phyloP scores from a whole-genome alignment of 768 basidiomycete species.

The Nidularia pulvinata region DNA sequence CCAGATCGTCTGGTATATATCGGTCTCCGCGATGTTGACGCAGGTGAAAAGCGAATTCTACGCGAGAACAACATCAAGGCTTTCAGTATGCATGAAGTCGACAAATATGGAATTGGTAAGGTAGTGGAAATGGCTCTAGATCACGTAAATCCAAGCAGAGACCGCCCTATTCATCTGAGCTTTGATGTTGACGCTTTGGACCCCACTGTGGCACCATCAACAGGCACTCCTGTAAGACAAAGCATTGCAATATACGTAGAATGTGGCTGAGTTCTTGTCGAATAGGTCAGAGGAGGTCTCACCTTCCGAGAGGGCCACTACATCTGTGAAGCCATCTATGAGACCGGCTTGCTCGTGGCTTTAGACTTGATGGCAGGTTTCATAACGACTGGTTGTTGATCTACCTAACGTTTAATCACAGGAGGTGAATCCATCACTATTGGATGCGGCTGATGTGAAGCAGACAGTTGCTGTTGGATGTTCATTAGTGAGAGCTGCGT shows the following conservation, averaged over 20 bases:
- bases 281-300: slow-evolving; percentile 87
- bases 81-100: slow-evolving; percentile 92
- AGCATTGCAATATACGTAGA: neutral
- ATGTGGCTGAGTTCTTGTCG: neutral
- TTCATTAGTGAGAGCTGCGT: slow-evolving; percentile 78
- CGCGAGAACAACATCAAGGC: slow-evolving; percentile 80
- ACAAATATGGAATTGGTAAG: slow-evolving; percentile 89
- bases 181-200: slow-evolving; percentile 98
- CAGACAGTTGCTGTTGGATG: slow-evolving; percentile 93
- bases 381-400: slow-evolving; percentile 3
- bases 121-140: slow-evolving; percentile 98
- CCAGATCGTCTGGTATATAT: slow-evolving; percentile 91
- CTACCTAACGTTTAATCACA: slow-evolving; percentile 21
- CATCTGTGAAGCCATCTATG: slow-evolving; percentile 90
- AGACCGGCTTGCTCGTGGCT: slow-evolving; percentile 91
- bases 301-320: slow-evolving; percentile 99
- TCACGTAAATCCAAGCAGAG: slow-evolving; percentile 84
- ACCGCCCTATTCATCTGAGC: slow-evolving; percentile 89
- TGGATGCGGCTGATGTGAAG: slow-evolving; percentile 69
- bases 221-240: slow-evolving; percentile 79
- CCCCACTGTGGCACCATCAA: slow-evolving; percentile 94
- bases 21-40: slow-evolving; percentile 92
- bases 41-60: slow-evolving; percentile 85
- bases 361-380: slow-evolving; percentile 88
- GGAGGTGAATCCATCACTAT: slow-evolving; percentile 97